Conservation (phyloP, 1,139 yeast genomes). For the Yamadazyma kanchanaburiensis region DNA sequence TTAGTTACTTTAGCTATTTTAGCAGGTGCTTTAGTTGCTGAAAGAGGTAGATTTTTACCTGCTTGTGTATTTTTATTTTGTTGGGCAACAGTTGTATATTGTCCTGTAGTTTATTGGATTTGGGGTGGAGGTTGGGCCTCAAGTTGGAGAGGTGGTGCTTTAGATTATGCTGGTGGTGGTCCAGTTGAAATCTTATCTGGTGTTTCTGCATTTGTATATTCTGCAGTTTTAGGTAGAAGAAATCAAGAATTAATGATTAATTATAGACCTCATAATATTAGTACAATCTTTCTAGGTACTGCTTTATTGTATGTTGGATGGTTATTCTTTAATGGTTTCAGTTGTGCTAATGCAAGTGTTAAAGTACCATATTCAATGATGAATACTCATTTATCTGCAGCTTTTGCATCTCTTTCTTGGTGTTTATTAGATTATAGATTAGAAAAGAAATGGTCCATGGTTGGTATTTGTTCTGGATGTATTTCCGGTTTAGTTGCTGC, state of each 20-base stretch:
- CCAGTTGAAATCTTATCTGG: conserved; percentile 94
- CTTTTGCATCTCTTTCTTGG: conserved; percentile 92
- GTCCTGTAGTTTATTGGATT: conserved; percentile 92
- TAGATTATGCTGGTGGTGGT: conserved; percentile 98
- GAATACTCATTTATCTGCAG: conserved; percentile 89
- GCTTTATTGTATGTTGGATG: conserved; percentile 67
- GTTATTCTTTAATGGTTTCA: conserved; percentile 86
- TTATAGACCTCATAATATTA: conserved; percentile 92
- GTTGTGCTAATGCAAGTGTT: conserved; percentile 62
- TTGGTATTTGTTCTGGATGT: conserved; percentile 91
- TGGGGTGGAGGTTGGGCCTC: conserved; percentile 97
- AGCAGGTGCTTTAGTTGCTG: conserved; percentile 88
- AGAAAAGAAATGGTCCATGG: conserved; percentile 91
- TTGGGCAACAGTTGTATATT: conserved; percentile 90
- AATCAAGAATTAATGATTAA: conserved; percentile 81
- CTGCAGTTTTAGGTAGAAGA: conserved; percentile 79
- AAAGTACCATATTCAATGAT: conserved; percentile 80
- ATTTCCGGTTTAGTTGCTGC: conserved; percentile 96
- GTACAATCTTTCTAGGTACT: conserved; percentile 80
- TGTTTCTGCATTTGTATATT: conserved; percentile 83
- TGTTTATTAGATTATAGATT: conserved; percentile 82
- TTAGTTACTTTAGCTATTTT: conserved; percentile 88
- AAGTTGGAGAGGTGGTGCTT: conserved; percentile 71
- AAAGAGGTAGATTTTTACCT: conserved; percentile 87
- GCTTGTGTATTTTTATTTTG: conserved; percentile 76